phyloP scores from a whole-genome alignment of 23 red algal genomes.

The Gracilaria gracilis region DNA sequence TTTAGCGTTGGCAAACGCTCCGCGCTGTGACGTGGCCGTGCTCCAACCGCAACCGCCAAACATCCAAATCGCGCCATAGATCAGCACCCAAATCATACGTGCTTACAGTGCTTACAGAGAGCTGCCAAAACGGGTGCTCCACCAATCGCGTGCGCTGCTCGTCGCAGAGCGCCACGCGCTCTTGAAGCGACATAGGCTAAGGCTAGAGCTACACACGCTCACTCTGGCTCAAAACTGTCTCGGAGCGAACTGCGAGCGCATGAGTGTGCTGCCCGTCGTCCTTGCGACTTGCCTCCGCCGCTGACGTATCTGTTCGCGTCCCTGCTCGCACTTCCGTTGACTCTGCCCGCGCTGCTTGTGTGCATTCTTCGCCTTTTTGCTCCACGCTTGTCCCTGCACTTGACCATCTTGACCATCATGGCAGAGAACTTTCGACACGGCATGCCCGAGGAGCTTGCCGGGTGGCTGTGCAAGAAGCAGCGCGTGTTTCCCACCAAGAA shows the following conservation, averaged over 20 bases:
- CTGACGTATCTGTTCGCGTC: neutral
- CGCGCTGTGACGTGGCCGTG: constrained; percentile 3
- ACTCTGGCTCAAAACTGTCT: neutral
- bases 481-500: constrained; percentile 78
- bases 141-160: neutral
- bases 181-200: neutral
- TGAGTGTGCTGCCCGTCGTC: neutral
- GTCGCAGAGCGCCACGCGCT: neutral
- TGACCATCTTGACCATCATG: constrained; percentile 19
- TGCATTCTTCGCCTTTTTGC: neutral
- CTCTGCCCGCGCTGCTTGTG: neutral
- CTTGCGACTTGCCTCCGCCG: neutral
- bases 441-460: constrained; percentile 80
- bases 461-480: constrained; percentile 78
- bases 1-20: neutral
- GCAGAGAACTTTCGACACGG: constrained; percentile 84
- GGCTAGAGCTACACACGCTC: neutral
- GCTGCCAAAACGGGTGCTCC: neutral
- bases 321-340: neutral
- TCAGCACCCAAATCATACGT: neutral
- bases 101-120: neutral
- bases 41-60: neutral
- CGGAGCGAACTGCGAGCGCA: neutral
- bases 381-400: neutral
- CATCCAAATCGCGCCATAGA: constrained; percentile 20